phyloP scores from a whole-genome alignment of 2,329 filamentous ascomycete species.

The Fusarium sp. region DNA sequence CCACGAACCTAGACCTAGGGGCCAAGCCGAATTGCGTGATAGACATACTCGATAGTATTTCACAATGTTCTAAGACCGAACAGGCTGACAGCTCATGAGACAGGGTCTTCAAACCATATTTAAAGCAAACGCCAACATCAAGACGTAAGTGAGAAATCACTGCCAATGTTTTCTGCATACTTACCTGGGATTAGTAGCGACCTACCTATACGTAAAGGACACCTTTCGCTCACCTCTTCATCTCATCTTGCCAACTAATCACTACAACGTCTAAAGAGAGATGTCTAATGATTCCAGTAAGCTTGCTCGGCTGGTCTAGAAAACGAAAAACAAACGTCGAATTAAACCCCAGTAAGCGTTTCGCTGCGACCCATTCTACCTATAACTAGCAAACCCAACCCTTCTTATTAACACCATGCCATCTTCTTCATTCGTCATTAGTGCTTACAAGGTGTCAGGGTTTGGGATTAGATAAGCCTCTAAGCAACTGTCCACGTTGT shows the following conservation, averaged over 20 bases:
- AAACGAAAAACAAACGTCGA: background rate
- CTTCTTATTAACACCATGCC: background rate
- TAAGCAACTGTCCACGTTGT: background rate
- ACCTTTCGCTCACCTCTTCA: background rate
- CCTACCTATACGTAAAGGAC: background rate
- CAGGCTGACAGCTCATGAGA: background rate
- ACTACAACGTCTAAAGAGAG: background rate
- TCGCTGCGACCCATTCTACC: background rate
- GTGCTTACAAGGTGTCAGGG: background rate
- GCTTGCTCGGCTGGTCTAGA: background rate
- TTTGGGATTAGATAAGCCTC: background rate
- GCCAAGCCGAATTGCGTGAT: background rate
- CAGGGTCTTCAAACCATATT: background rate
- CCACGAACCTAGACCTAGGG: background rate
- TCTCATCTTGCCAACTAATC: background rate
- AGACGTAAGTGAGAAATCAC: background rate
- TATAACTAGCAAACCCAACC: background rate
- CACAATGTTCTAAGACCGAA: background rate
- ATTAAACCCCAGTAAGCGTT: background rate
- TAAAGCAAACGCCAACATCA: background rate
- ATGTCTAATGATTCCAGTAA: background rate
- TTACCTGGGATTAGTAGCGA: background rate
- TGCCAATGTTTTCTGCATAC: background rate
- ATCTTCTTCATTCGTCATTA: background rate
- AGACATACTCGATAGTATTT: background rate